Base-by-base conservation (phyloP, 2,329 filamentous ascomycete genomes). In the Westerdykella ornata region DNA sequence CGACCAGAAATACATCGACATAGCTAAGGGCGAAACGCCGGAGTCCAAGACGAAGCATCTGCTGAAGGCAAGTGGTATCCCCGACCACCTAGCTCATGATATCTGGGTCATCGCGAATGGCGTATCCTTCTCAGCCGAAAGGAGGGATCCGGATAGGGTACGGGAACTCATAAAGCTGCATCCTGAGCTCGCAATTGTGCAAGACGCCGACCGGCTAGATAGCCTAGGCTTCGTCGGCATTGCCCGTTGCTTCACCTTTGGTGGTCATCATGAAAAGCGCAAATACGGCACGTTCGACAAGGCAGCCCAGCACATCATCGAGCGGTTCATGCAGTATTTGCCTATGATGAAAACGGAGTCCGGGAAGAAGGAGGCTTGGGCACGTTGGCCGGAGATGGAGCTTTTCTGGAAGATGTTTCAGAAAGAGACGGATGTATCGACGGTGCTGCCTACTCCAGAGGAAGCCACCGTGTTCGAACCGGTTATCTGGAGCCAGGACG, bases 191-290 rank as follows among this genome's bases (percentile, higher is more conserved):
- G 86, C 79, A 0, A 77, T 94, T 34, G 87, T 95, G 17, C 88
- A 95, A 67, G 89, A 96, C 67, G 88, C 88, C 2, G 88, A 95
- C 68, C 75, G 88, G 11, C 71, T 96, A 15, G 89, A 96, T 67
- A 84, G 86, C 3, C 79, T 96, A 26, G 89, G 89, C 1, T 85
- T 84, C 0, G 77, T 94, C 28, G 89, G 89, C 1, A 81, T 94
- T 46, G 88, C 78, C 3, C 72, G 89, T 35, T 77, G 77, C 34
- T 88, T 88, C 60, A 80, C 82, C 0, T 94, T 80, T 61, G 78
- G 83, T 0, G 86, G 82, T 0, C 38, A 43, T 12, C 35, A 82
- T 81, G 9, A 79, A 75, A 62, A 65, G 64, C 26, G 57, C 60
- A 4, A 68, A 71, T 17, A 51, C 52, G 29, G 75, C 72, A 33